Percentiles rank a stretch among this genome's conserved stretches.
Evolutionary conservation across 2,329 filamentous ascomycete genomes (phyloP).

Genomic region (Penicillium oxalicum): DNA sequence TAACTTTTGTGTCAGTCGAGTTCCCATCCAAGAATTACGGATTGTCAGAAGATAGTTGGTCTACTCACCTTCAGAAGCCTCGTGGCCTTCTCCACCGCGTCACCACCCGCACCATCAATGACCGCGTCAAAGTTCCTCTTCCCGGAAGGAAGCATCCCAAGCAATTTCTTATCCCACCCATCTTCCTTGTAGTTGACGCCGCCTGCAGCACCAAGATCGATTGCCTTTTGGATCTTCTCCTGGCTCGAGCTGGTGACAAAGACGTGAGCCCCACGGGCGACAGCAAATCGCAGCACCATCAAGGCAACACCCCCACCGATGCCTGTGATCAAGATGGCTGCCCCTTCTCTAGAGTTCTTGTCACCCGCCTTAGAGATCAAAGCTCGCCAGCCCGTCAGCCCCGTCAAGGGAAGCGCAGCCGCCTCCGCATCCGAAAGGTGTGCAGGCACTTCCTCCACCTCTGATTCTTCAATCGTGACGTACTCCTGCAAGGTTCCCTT

Average conservation of each 20-base stretch:
- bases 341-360: slow-evolving; percentile 47
- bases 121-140: slow-evolving; percentile 72
- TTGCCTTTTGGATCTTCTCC: slow-evolving; percentile 68
- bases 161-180: slow-evolving; percentile 74
- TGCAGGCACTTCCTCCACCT: slow-evolving; percentile 68
- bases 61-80: slow-evolving; percentile 60
- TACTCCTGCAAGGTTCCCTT: slow-evolving; percentile 71
- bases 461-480: slow-evolving; percentile 60
- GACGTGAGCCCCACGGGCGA: slow-evolving; percentile 67
- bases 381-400: slow-evolving; percentile 82
- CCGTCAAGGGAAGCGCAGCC: slow-evolving; percentile 77
- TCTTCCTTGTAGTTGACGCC: slow-evolving; percentile 77
- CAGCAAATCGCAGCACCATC: slow-evolving; percentile 72
- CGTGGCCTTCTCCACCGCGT: slow-evolving; percentile 64
- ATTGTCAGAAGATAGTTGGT: background rate
- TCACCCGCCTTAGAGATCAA: slow-evolving; percentile 70
- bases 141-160: slow-evolving; percentile 52
- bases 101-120: slow-evolving; percentile 84
- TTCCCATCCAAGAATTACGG: too few species aligned
- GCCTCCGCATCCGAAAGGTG: slow-evolving; percentile 70
- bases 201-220: slow-evolving; percentile 65
- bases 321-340: slow-evolving; percentile 79
- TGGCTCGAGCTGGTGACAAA: slow-evolving; percentile 71
- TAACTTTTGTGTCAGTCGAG: background rate
- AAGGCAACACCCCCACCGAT: slow-evolving; percentile 91